Percentiles rank a stretch among this genome's conserved stretches.
Conservation (phyloP, 495 filamentous ascomycete genomes). For the Aspergillus sparsus region DNA sequence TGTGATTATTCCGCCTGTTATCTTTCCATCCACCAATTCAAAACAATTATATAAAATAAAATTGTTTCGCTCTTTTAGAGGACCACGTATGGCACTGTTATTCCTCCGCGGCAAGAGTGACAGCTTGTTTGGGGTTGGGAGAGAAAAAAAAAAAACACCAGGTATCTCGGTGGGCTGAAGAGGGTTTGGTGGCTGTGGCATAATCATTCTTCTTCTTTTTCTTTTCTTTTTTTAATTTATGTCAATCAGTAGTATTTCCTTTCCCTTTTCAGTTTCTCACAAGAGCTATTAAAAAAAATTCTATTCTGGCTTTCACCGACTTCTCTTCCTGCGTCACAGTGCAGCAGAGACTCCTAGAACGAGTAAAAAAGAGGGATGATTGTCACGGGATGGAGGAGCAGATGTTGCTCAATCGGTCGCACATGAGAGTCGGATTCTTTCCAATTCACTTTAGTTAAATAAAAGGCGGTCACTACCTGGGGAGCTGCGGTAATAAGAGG, state of each 20-base stretch:
- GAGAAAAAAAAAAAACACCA: not conserved
- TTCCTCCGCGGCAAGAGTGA: conserved; percentile 8
- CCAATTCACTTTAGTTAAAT: too few species aligned
- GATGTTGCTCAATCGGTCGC: not conserved
- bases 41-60: too few species aligned
- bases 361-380: too few species aligned
- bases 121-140: conserved; percentile 11
- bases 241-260: not conserved
- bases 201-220: conserved; percentile 3
- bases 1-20: too few species aligned
- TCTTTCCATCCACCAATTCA: too few species aligned
- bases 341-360: not conserved
- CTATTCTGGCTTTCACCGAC: conserved; percentile 19
- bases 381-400: not conserved
- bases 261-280: not conserved
- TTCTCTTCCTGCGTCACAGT: conserved; percentile 19
- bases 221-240: not conserved
- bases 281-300: not conserved
- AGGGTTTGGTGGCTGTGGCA: conserved; percentile 11
- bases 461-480: too few species aligned
- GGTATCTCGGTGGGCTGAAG: conserved; percentile 7
- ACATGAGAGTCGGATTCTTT: not conserved
- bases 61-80: conserved; percentile 1
- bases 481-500: too few species aligned
- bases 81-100: conserved; percentile 13